phyloP scores from a whole-genome alignment of 192 early-diverging fungal species.

The Linnemannia schmuckeri region DNA sequence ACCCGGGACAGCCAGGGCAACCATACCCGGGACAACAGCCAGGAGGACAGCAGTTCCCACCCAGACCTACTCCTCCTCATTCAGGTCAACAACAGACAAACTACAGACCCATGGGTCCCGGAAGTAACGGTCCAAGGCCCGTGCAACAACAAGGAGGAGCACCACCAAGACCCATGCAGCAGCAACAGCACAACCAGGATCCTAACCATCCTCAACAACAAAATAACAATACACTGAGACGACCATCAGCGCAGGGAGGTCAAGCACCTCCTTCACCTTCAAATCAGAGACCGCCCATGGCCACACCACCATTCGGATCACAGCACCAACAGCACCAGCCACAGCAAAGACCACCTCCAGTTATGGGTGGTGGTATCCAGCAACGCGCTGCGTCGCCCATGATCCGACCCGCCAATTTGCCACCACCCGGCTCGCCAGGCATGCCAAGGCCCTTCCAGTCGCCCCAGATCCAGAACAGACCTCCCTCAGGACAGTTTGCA shows the following conservation, averaged over 20 bases:
- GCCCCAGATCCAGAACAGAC: conserved; percentile 43
- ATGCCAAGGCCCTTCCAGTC: conserved; percentile 48
- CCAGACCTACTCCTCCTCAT: background rate
- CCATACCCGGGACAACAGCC: background rate
- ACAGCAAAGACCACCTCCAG: conserved; percentile 33
- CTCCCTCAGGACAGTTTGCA: conserved; percentile 20
- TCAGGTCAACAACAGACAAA: conserved; percentile 27
- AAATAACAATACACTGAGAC: conserved; percentile 22
- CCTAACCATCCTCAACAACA: conserved; percentile 20
- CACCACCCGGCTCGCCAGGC: conserved; percentile 41
- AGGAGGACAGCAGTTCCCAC: conserved; percentile 2
- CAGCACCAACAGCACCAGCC: conserved; percentile 23
- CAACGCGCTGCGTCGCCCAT: conserved; percentile 42
- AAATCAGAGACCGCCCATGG: conserved; percentile 42
- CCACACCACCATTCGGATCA: conserved; percentile 32
- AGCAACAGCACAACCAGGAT: conserved; percentile 10
- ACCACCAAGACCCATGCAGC: background rate
- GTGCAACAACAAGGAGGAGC: background rate
- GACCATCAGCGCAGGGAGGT: conserved; percentile 22
- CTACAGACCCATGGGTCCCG: conserved; percentile 23
- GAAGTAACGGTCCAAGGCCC: conserved; percentile 32
- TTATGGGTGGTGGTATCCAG: conserved; percentile 20
- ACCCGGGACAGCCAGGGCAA: conserved; percentile 6
- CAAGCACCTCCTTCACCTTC: conserved; percentile 34
- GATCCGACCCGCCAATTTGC: conserved; percentile 41